Evolutionary conservation across 257 asterid species (phyloP).

Genomic region (Hygrophila difformis): DNA sequence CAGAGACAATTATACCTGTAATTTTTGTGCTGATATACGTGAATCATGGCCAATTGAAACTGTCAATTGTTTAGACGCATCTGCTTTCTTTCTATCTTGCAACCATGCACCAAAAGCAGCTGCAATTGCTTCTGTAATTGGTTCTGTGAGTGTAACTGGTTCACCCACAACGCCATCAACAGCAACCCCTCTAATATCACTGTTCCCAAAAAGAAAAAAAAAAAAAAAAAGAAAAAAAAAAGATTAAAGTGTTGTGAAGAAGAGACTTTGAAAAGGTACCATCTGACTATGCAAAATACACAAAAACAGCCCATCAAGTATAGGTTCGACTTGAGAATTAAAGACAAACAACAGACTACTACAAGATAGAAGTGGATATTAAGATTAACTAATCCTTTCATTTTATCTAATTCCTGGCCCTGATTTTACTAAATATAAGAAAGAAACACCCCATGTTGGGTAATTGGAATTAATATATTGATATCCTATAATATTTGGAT

Average conservation of each 20-base stretch:
- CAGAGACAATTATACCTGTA: slow-evolving; percentile 80
- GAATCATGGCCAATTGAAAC: slow-evolving; percentile 95
- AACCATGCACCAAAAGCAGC: slow-evolving; percentile 92
- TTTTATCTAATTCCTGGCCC: too few species aligned
- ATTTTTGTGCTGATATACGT: slow-evolving; percentile 78
- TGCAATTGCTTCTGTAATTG: slow-evolving; percentile 94
- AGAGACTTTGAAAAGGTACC: slow-evolving; percentile 10
- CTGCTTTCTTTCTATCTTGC: slow-evolving; percentile 51
- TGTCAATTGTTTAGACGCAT: slow-evolving; percentile 50
- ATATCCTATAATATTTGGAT: too few species aligned
- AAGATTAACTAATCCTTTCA: too few species aligned
- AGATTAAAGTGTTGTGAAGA: slow-evolving; percentile 6
- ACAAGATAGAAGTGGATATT: too few species aligned
- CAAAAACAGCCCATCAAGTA: too few species aligned
- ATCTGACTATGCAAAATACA: slow-evolving; percentile 1
- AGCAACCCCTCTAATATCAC: slow-evolving; percentile 99
- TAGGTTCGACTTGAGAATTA: too few species aligned
- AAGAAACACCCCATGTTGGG: too few species aligned
- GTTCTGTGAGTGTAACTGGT: slow-evolving; percentile 71
- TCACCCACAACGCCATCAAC: slow-evolving; percentile 94
- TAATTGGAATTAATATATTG: too few species aligned
- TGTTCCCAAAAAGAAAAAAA: slow-evolving; percentile 33
- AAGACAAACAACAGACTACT: too few species aligned
- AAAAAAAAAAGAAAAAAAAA: background rate
- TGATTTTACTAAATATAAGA: too few species aligned